These are phyloP conservation scores for Bifiguratus adelaidae DNA, from an alignment of 192 early-diverging fungal species.

Conservation along the genomic window DNA sequence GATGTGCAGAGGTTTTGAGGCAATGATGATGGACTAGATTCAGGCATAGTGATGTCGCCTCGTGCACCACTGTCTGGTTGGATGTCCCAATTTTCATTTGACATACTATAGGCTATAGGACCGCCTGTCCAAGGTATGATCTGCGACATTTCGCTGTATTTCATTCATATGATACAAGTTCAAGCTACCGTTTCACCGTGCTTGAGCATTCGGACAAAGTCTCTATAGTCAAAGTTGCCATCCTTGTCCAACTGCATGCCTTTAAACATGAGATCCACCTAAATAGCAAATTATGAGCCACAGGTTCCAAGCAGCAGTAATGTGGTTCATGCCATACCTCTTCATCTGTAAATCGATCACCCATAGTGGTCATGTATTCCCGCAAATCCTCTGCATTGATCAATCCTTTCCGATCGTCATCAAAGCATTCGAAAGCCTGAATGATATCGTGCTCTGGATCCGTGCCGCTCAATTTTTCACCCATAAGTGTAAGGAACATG, in stretches of 20 bases:
- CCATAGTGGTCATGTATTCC: constrained; percentile 89
- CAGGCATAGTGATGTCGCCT: no score
- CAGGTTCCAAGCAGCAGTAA: constrained; percentile 1
- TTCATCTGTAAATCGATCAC: constrained; percentile 84
- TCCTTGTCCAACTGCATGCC: constrained; percentile 68
- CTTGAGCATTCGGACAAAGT: constrained; percentile 88
- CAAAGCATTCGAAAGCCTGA: constrained; percentile 90
- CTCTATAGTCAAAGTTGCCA: constrained; percentile 80
- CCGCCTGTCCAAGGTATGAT: no score
- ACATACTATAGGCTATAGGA: no score
- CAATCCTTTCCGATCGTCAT: constrained; percentile 70
- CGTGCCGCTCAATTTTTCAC: constrained; percentile 83
- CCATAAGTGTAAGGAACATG: constrained; percentile 94
- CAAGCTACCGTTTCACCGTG: constrained; percentile 62
- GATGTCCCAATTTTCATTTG: no score
- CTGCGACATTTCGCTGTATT: no score
- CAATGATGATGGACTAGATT: no score
- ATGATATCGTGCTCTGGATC: constrained; percentile 88
- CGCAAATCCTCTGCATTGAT: constrained; percentile 72
- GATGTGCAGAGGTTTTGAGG: no score
- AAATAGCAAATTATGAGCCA: no score
- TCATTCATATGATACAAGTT: no score
- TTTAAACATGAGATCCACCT: constrained; percentile 91
- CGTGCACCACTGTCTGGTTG: no score
- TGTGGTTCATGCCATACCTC: constrained; percentile 44